Evolutionary conservation across 306 rosid species (phyloP).

Genomic region (Vachellia pachyceras): DNA sequence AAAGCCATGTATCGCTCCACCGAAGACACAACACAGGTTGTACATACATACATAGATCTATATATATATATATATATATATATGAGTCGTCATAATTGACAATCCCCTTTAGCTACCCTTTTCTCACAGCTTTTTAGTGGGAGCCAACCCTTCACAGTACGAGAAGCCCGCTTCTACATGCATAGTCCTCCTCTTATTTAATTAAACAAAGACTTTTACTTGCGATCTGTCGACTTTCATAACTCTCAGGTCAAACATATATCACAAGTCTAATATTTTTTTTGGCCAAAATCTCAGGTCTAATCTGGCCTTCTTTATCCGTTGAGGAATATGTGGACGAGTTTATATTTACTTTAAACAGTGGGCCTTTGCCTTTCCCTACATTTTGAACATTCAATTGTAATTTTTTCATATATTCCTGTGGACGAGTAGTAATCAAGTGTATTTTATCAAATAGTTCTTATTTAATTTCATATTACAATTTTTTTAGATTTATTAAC

Average conservation of each 20-base stretch:
- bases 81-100: constrained; percentile 1
- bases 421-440: not conserved
- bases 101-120: not conserved
- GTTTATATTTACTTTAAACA: not conserved
- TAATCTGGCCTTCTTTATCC: not conserved
- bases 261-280: constrained; percentile 1
- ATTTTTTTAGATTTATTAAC: not conserved
- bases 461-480: not conserved
- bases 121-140: constrained; percentile 4
- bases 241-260: not conserved
- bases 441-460: not conserved
- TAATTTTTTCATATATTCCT: not conserved
- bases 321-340: not conserved
- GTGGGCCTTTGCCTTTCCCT: not conserved
- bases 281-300: too few relatives aligned
- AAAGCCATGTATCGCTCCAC: constrained; percentile 3
- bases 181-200: not conserved
- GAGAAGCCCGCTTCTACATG: not conserved
- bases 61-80: too few relatives aligned
- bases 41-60: too few relatives aligned
- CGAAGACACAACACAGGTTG: not conserved
- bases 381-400: not conserved
- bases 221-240: not conserved
- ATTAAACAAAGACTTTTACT: not conserved
- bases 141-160: not conserved